A percentile compares a stretch with the other conserved stretches of the same genome.
Conservation (phyloP, 345 rosid genomes). For the Brassica napus region DNA sequence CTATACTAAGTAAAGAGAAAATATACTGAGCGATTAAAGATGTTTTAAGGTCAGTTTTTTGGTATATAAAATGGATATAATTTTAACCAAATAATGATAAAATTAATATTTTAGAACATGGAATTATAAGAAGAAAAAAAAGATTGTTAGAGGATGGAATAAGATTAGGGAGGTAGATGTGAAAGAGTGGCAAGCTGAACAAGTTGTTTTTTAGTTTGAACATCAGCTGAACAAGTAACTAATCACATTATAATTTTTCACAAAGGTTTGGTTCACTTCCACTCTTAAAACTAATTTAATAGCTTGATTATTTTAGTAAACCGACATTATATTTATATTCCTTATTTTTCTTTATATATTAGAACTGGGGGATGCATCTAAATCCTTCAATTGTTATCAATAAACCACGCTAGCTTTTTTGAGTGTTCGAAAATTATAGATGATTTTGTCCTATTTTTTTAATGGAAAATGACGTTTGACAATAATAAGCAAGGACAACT, state of each 20-base stretch:
- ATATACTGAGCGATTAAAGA: neutral
- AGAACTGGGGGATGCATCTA: neutral
- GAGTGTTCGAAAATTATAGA: slow-evolving; percentile 12
- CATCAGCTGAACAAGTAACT: slow-evolving; percentile 23
- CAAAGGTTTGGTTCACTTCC: slow-evolving; percentile 37
- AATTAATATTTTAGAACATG: neutral
- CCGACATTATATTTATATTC: neutral
- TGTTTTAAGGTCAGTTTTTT: neutral
- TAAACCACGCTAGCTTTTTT: neutral
- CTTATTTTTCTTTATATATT: neutral
- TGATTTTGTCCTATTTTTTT: slow-evolving; percentile 16
- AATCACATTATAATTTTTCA: slow-evolving; percentile 24
- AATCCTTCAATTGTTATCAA: neutral
- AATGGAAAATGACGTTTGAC: slow-evolving; percentile 31
- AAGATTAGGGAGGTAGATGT: slow-evolving; percentile 5
- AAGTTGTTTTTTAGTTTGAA: no score
- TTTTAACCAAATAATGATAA: neutral
- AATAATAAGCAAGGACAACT: slow-evolving; percentile 21
- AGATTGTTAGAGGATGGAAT: neutral
- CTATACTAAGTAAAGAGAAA: no score
- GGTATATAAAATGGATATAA: neutral
- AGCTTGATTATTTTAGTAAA: slow-evolving; percentile 13
- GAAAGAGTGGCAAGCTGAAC: slow-evolving; percentile 1
- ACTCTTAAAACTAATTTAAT: slow-evolving; percentile 20
- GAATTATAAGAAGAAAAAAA: neutral